phyloP scores from a whole-genome alignment of 2,329 filamentous ascomycete species.

The Purpureocillium lavendulum region DNA sequence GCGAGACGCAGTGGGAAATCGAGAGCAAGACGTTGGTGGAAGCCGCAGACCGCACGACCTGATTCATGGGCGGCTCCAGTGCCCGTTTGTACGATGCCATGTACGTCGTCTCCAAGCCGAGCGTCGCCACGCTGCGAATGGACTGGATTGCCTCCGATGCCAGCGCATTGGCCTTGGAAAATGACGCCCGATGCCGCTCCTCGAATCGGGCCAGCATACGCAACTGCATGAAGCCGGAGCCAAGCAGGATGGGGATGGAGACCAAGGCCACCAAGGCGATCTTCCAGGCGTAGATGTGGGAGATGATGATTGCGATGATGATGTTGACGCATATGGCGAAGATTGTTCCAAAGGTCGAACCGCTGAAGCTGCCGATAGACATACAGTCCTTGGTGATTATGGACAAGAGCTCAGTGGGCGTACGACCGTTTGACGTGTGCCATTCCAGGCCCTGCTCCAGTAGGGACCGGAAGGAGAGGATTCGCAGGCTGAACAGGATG shows the following conservation, averaged over 20 bases:
- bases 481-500: conserved; percentile 48
- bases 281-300: conserved; percentile 62
- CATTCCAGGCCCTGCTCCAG: conserved; percentile 57
- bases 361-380: conserved; percentile 53
- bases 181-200: conserved; percentile 49
- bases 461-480: conserved; percentile 50
- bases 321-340: conserved; percentile 57
- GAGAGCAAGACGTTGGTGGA: conserved; percentile 37
- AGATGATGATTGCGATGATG: conserved; percentile 53
- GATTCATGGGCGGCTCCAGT: conserved; percentile 32
- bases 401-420: conserved; percentile 47
- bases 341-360: conserved; percentile 56
- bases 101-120: conserved; percentile 31
- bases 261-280: conserved; percentile 61
- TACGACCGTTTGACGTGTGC: conserved; percentile 54
- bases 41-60: conserved; percentile 9
- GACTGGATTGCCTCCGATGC: conserved; percentile 53
- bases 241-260: conserved; percentile 55
- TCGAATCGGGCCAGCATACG: conserved; percentile 48
- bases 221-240: conserved; percentile 56
- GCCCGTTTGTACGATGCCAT: conserved; percentile 19
- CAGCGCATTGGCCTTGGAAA: conserved; percentile 42
- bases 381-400: conserved; percentile 55
- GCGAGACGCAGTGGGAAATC: conserved; percentile 39
- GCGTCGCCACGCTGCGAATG: conserved; percentile 49